These are phyloP conservation scores for Hymenoscyphus linearis DNA, from an alignment of 2,329 filamentous ascomycete species.

Conservation along the genomic window DNA sequence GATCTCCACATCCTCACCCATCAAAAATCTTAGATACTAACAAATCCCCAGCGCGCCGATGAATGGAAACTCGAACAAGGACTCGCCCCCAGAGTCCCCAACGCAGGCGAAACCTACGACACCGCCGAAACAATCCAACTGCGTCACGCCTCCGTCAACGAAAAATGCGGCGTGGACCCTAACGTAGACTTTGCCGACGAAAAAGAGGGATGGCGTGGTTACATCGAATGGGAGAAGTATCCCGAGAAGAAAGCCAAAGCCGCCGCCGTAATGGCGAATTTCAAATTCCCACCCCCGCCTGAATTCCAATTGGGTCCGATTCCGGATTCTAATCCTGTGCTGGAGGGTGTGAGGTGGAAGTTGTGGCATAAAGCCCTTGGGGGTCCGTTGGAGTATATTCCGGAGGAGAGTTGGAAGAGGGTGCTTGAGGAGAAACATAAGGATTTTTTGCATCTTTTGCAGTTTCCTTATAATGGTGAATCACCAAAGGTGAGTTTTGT, in stretches of 20 bases:
- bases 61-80: conserved; percentile 9
- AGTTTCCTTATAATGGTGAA: conserved; percentile 62
- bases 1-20: not conserved
- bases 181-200: conserved; percentile 1
- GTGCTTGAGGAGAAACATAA: conserved; percentile 53
- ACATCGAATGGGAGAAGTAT: conserved; percentile 8
- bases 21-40: not conserved
- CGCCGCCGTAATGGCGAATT: conserved; percentile 3
- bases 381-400: conserved; percentile 40
- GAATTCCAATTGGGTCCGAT: conserved; percentile 53
- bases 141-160: not conserved
- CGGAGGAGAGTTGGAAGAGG: conserved; percentile 52
- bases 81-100: not conserved
- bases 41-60: conserved; percentile 1
- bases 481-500: conserved; percentile 40
- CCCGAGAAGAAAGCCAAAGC: conserved; percentile 8
- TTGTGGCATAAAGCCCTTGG: conserved; percentile 52
- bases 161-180: not conserved
- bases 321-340: conserved; percentile 51
- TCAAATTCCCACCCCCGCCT: conserved; percentile 34
- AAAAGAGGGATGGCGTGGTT: conserved; percentile 5
- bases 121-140: not conserved
- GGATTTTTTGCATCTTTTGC: conserved; percentile 56
- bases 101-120: not conserved
- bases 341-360: conserved; percentile 53